A percentile compares a stretch with the other conserved stretches of the same genome.
These are phyloP conservation scores for Carallia brachiata DNA, from an alignment of 345 rosid genomes.

Conservation along the genomic window DNA sequence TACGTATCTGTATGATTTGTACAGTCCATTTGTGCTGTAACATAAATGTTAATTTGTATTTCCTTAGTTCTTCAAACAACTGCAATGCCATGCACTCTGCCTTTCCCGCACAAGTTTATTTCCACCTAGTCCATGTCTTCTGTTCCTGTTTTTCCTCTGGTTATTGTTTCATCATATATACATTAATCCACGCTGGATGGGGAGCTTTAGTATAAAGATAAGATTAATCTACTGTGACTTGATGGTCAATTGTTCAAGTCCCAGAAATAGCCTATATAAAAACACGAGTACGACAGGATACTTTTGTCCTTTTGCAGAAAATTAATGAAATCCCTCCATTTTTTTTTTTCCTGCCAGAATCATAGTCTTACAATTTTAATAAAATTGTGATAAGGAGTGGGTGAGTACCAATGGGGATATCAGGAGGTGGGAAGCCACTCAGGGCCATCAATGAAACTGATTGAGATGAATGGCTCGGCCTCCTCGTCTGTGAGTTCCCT, in stretches of 20 bases:
- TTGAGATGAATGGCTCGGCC: conserved; percentile 39
- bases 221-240: no score
- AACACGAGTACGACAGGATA: no score
- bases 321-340: background rate
- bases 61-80: background rate
- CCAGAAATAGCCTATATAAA: no score
- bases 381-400: background rate
- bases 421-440: conserved; percentile 29
- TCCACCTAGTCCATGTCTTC: no score
- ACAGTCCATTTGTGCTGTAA: background rate
- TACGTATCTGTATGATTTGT: background rate
- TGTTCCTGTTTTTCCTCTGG: no score
- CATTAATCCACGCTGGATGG: no score
- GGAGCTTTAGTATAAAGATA: no score
- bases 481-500: conserved; percentile 36
- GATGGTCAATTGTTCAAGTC: no score
- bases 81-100: background rate
- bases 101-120: no score
- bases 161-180: no score
- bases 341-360: background rate
- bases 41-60: background rate
- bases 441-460: conserved; percentile 37
- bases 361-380: background rate
- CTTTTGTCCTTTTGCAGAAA: no score
- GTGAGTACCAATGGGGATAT: background rate